Base-by-base conservation (phyloP, 768 basidiomycete species). In the Hortiboletus campestris region DNA sequence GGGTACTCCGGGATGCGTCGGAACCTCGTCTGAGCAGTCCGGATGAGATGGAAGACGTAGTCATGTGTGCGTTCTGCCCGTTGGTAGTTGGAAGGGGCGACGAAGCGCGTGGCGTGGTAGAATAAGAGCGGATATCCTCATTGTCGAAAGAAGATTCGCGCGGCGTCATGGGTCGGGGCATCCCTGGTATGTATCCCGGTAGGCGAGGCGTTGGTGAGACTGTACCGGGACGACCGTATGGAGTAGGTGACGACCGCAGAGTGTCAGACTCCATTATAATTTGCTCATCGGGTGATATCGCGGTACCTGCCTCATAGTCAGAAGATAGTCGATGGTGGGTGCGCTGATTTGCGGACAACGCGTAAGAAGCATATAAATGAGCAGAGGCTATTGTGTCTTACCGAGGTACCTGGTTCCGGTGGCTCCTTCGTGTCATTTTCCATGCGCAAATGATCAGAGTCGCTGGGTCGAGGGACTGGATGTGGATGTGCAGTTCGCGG, bases 111-210 rank as follows among this genome's bases (percentile, higher is more conserved):
- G 91, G 91, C 5, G 91, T 94, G 22, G 76, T 75, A 35, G 80
- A 79, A 45, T 86, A 84, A 1, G 86, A 88, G 55, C 83, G 86
- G 63, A 83, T 81, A 56, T 91, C 88, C 51, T 92, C 90, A 29
- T 78, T 67, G 46, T 91, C 91, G 53, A 77, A 75, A 32, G 80
- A 74, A 7, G 74, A 63, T 59, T 90, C 88, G 53, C 84, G 85
- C n/a, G 91, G 91, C 7, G 91, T 93, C 88, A 93, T 91, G 17
- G 91, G 91, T 40, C 91, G 78, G 20, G 89, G 88, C 91, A 94
- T 94, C 12, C 91, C 91, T 22, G 91, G 91, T 53, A 91, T 84
- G 71, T 94, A 94, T 14, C 91, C 91, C 51, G 91, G 91, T 20
- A 90, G 66, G 39, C 82, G 78, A 41, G 80, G 78, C 0, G 73